Base-by-base conservation (phyloP, 805 yeast species). In the Kuraishia hungarica region DNA sequence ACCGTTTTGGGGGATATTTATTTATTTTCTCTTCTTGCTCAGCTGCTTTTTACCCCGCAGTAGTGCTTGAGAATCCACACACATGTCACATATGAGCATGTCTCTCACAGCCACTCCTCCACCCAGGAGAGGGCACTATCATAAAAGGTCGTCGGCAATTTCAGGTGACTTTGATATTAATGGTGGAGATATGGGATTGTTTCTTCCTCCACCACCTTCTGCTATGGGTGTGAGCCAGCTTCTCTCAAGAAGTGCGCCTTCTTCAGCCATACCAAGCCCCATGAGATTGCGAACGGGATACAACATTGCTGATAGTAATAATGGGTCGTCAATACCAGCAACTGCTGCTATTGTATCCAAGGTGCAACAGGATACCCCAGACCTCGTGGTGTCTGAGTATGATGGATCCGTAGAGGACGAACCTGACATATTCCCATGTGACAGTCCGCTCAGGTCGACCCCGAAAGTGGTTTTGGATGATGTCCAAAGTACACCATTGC, bases 91-190 rank as follows among this genome's bases (percentile, higher is more conserved):
- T 49, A 77, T 83, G 29, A 78, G 81, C 58, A 79, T 35, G 17
- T 35, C 43, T 10, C 43, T 35, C n/a, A 35, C 43, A 3, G 43
- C 43, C 43, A 24, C 51, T 11, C 49, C 49, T 21, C 49, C 49
- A 6, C 53, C 24, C 50, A 72, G 72, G 62, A 72, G 81, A 59
- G 81, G 83, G 1, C 97, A 90, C 69, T 80, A 88, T 50, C 97
- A 90, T 64, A 81, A 89, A 63, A 73, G 97, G 53, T 89, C 96
- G 0, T 91, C 93, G 22, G 96, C 96, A 0, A 85, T 90, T 6
- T 87, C 94, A 8, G 94, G 94, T 2, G 96, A 90, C 66, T 87
- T 89, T 65, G 94, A 87, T 61, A 53, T 67, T 39, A 63, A 58
- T 54, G 68, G 63, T 46, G 52, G 49, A 35, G 47, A 43, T 6